These are phyloP conservation scores for Backusella psychrophila DNA, from an alignment of 192 early-diverging fungal species.

Conservation along the genomic window DNA sequence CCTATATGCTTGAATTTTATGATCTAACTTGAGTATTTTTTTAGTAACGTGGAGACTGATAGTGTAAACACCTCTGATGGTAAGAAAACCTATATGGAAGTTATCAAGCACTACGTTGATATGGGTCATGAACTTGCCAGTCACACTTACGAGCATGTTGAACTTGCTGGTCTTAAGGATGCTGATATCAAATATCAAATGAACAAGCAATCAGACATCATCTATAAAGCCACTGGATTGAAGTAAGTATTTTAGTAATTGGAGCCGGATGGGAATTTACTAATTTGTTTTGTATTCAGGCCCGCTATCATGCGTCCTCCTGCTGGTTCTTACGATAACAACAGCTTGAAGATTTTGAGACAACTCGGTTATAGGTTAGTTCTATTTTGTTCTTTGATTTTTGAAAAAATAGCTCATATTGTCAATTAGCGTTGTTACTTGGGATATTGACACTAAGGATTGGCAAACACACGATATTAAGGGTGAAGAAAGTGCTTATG, in stretches of 20 bases:
- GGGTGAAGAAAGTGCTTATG: slow-evolving; percentile 4
- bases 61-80: slow-evolving; percentile 10
- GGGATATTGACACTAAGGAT: slow-evolving; percentile 44
- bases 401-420: background rate
- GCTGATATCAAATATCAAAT: slow-evolving; percentile 21
- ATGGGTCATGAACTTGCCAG: slow-evolving; percentile 31
- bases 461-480: slow-evolving; percentile 30
- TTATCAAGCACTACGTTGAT: slow-evolving; percentile 12
- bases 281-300: background rate
- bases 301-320: slow-evolving; percentile 49
- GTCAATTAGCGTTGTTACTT: slow-evolving; percentile 28
- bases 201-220: slow-evolving; percentile 6
- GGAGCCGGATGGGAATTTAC: too few species aligned
- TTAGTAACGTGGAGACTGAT: slow-evolving; percentile 12
- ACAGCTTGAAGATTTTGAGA: slow-evolving; percentile 24
- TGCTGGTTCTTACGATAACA: slow-evolving; percentile 36
- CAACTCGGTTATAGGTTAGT: slow-evolving; percentile 37
- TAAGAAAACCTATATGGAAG: slow-evolving; percentile 19
- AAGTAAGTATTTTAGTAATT: background rate
- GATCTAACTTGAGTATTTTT: background rate
- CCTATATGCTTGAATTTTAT: background rate
- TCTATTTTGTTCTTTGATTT: background rate
- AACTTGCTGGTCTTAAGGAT: slow-evolving; percentile 15
- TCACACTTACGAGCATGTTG: slow-evolving; percentile 24
- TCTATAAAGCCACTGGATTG: slow-evolving; percentile 22